Base-by-base conservation (phyloP, 2,329 filamentous ascomycete species). In the Laburnicola sp. region DNA sequence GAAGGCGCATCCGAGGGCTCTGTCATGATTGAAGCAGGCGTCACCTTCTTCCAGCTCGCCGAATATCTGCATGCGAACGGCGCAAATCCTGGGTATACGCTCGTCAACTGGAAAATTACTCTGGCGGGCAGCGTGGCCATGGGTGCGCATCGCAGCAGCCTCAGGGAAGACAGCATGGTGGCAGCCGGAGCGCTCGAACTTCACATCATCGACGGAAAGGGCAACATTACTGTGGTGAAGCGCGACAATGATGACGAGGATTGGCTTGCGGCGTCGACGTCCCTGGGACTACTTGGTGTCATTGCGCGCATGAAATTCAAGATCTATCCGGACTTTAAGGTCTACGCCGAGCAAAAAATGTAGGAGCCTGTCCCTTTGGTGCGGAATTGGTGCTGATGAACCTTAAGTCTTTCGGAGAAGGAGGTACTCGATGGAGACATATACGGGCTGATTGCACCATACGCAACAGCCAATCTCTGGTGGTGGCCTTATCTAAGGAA, bases 61-160 rank as follows among this genome's bases (percentile, higher is more conserved):
- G 77, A 79, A 48, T 80, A 76, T 51, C 71, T 81, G 27, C 79
- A 81, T 50, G 68, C 70, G 26, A 68, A 73, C 23, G 74, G 71
- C 11, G 78, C 78, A 7, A 76, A 74, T 23, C 75, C 80, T 37
- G 78, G 78, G 16, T 80, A 79, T 45, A 78, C 78, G 0, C 66
- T 81, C 3, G 78, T 81, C 3, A 81, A 81, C 59, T 81, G 79
- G 79, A 81, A 81, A 53, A 81, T 81, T 47, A 79, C 75, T 4
- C 69, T 81, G 30, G 78, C 76, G 0, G 79, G 78, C 10, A 76
- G 75, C 34, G 74, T 81, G 3, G 79, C 79, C 3, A 81, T 81
- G 79, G 79, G 79, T 1, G 79, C 78, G 2, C 79, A 81, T 56
- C 72, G 79, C 10, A 77, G 74, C 0, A 77, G 77, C 11, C 69